Evolutionary conservation across 1,284 basidiomycete species (phyloP).

Genomic region (Apiotrichum mycotoxinovorans): DNA sequence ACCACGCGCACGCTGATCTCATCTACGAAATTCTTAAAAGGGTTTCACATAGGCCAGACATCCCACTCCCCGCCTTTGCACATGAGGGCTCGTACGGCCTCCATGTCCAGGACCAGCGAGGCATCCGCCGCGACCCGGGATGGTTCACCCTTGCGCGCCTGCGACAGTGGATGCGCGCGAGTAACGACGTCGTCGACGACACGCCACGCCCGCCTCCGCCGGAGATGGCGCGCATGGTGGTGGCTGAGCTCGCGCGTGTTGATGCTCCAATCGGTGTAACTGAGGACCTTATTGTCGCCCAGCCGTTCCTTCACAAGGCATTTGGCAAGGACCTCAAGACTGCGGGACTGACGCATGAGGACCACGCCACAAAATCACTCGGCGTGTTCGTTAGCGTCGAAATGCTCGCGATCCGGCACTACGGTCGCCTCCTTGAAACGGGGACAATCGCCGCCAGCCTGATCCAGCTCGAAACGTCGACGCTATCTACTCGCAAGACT

Average conservation of each 20-base stretch:
- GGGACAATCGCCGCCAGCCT: slow-evolving; percentile 20
- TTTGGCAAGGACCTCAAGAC: slow-evolving; percentile 21
- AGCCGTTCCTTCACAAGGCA: slow-evolving; percentile 31
- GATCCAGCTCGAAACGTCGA: slow-evolving; percentile 18
- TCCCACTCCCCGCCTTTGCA: slow-evolving; percentile 30
- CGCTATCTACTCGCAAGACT: slow-evolving; percentile 11
- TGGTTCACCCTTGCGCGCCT: slow-evolving; percentile 40
- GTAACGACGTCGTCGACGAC: too few relatives aligned
- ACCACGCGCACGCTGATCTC: slow-evolving; percentile 7
- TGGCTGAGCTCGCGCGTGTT: slow-evolving; percentile 20
- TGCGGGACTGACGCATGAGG: slow-evolving; percentile 6
- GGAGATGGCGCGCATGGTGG: slow-evolving; percentile 23
- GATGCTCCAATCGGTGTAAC: slow-evolving; percentile 29
- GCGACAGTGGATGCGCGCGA: slow-evolving; percentile 34
- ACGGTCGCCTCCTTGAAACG: slow-evolving; percentile 26
- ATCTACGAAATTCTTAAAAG: slow-evolving; percentile 27
- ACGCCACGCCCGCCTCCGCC: neutral
- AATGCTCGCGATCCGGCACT: slow-evolving; percentile 21
- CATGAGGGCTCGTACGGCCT: slow-evolving; percentile 39
- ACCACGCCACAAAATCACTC: slow-evolving; percentile 1
- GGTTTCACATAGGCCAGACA: slow-evolving; percentile 11
- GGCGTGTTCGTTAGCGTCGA: slow-evolving; percentile 25
- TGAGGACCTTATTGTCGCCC: slow-evolving; percentile 24
- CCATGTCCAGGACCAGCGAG: slow-evolving; percentile 37
- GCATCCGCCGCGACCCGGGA: slow-evolving; percentile 38